Base-by-base conservation (phyloP, 2,329 filamentous ascomycete species). In the Daldinia sp. region DNA sequence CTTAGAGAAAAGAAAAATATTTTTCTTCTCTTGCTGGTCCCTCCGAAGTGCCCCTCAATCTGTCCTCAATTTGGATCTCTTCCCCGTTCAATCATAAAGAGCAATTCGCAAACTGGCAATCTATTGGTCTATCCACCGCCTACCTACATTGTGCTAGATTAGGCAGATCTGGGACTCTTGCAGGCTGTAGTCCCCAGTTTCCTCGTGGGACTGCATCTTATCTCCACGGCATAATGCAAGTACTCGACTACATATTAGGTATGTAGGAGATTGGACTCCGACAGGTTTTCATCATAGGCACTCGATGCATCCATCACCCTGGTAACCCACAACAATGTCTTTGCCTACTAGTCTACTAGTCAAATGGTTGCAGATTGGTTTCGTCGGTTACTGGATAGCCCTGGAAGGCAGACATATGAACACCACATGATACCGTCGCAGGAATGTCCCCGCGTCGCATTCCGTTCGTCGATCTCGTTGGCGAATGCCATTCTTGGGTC, bases 131-230 rank as follows among this genome's bases (percentile, higher is more conserved):
- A 37, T 69, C 60, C 53, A 42, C 42, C 60, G 66, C 66, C 53
- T 62, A 46, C 69, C 53, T 63, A 67, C 66, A 71, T 71, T 65
- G 54, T 60, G 51, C 69, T 69, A 67, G 44, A 71, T 71, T 71
- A 71, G 69, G 69, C 69, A 71, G 69, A 71, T 71, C 63, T 71
- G 57, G 57, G 60, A 67, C 69, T 62, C 55, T 53, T 60, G 64
- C 65, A 68, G 61, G 26, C 61, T 48, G 61, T 53, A 70, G 57
- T 56, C 60, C 48, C 37, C 33, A 35, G 61, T 53, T 39, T 39
- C 63, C 59, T 39, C 37, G 35, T 54, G 18, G 50, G 33, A 33
- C 15, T 39, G 20, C 37, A 50, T 50, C 46, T 30, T 50, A 13
- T 30, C 35, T 55, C 57, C 41, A 33, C 58, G 66, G 62, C 26